A percentile compares a stretch with the other conserved stretches of the same genome.
Evolutionary conservation across 306 rosid species (phyloP).

Genomic region (Vigna unguiculata): DNA sequence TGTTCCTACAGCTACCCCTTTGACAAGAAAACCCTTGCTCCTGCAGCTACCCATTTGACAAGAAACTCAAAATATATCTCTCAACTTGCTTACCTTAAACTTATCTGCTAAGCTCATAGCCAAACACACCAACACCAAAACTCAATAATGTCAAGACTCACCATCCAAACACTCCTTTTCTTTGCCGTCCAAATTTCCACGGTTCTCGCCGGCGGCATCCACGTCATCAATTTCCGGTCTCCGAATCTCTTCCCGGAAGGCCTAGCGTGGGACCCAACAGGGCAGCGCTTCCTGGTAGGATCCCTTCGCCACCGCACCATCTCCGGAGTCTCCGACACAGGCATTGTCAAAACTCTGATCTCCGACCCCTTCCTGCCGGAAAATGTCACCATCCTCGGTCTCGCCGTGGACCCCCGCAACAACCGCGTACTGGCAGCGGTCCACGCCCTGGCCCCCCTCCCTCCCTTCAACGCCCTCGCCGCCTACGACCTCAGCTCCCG

Average conservation of each 20-base stretch:
- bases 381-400: constrained; percentile 67
- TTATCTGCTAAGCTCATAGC: too few species aligned
- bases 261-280: constrained; percentile 70
- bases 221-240: constrained; percentile 73
- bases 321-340: constrained; percentile 73
- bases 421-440: constrained; percentile 74
- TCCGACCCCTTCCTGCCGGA: constrained; percentile 69
- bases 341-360: constrained; percentile 67
- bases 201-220: constrained; percentile 51
- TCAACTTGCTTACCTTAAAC: too few species aligned
- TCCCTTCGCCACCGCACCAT: constrained; percentile 65
- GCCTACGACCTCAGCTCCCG: constrained; percentile 72
- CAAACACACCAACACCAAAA: too few species aligned
- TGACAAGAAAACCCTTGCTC: too few species aligned
- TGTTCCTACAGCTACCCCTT: too few species aligned
- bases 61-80: too few species aligned
- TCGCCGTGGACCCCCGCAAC: constrained; percentile 65
- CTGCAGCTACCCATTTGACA: too few species aligned
- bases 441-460: constrained; percentile 55
- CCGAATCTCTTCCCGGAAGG: constrained; percentile 81
- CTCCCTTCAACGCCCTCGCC: constrained; percentile 75
- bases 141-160: too few species aligned
- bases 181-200: background rate
- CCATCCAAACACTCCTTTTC: too few species aligned
- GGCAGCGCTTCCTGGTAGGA: constrained; percentile 76